Conservation (phyloP, 768 basidiomycete genomes). For the Mycena albidolilacea region DNA sequence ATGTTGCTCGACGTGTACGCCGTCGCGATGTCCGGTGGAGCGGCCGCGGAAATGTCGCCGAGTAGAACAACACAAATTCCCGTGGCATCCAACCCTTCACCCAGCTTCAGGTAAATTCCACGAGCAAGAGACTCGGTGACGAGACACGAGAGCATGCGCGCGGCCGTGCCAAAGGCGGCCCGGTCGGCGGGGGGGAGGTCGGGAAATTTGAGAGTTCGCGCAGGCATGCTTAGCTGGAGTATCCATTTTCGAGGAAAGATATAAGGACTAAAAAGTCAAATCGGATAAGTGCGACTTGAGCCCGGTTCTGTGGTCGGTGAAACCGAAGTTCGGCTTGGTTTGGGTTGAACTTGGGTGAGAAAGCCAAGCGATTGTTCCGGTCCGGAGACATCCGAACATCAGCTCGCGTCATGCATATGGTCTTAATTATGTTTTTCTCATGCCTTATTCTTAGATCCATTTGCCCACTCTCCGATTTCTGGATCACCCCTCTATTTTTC, state of each 20-base stretch:
- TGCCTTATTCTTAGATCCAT: slow-evolving; percentile 6
- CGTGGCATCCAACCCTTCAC: slow-evolving; percentile 46
- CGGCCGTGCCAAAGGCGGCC: slow-evolving; percentile 63
- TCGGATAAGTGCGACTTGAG: slow-evolving; percentile 27
- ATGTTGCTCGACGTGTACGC: slow-evolving; percentile 53
- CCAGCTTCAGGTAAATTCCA: slow-evolving; percentile 62
- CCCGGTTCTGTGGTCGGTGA: neutral
- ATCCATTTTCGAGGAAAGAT: slow-evolving; percentile 5
- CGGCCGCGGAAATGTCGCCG: slow-evolving; percentile 45
- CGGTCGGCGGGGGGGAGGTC: slow-evolving; percentile 54
- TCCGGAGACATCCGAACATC: neutral
- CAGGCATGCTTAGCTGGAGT: slow-evolving; percentile 43
- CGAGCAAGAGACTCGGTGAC: slow-evolving; percentile 69
- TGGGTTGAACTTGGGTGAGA: slow-evolving; percentile 1
- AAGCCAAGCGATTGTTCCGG: neutral
- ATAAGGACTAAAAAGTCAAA: slow-evolving; percentile 27
- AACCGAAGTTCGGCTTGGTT: slow-evolving; percentile 23
- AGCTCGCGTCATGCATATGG: neutral
- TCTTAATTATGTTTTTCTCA: neutral
- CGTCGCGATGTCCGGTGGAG: slow-evolving; percentile 36
- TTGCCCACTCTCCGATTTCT: neutral
- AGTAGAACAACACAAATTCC: slow-evolving; percentile 61
- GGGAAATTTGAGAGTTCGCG: slow-evolving; percentile 45
- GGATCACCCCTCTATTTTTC: neutral
- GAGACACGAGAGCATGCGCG: slow-evolving; percentile 70